Conservation (phyloP, 345 rosid genomes). For the Populus deltoides region DNA sequence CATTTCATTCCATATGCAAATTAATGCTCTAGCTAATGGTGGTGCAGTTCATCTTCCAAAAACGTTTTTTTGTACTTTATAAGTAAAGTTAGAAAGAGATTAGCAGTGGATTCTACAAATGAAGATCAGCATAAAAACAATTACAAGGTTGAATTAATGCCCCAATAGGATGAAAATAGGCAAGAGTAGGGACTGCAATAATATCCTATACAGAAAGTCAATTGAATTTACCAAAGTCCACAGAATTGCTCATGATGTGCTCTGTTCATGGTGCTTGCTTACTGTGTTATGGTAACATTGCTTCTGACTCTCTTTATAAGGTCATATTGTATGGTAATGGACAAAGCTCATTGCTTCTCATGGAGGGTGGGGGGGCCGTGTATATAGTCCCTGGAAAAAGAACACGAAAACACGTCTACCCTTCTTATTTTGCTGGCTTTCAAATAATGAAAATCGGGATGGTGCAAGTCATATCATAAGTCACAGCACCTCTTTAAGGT, state of each 20-base stretch:
- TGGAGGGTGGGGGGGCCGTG: background rate
- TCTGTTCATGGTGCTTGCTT: background rate
- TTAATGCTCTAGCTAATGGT: background rate
- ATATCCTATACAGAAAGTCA: background rate
- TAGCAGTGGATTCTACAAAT: background rate
- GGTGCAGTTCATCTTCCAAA: background rate
- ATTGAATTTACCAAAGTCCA: background rate
- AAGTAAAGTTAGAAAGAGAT: background rate
- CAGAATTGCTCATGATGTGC: background rate
- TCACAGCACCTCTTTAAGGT: constrained; percentile 28
- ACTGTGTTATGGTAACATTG: background rate
- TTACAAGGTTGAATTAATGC: background rate
- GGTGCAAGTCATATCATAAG: constrained; percentile 32
- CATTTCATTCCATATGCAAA: background rate
- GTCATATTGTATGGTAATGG: background rate
- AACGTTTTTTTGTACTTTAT: background rate
- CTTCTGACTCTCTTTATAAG: background rate
- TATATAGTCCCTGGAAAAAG: background rate
- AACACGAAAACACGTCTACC: constrained; percentile 15
- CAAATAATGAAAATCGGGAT: constrained; percentile 8
- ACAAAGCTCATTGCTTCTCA: background rate
- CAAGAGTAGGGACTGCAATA: background rate
- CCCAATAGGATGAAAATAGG: background rate
- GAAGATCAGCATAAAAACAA: background rate
- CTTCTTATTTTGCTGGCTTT: constrained; percentile 12